A percentile compares a stretch with the other conserved stretches of the same genome.
Evolutionary conservation across 1,139 yeast genomes (phyloP).

Genomic region (Debaryomyces robertsiae): DNA sequence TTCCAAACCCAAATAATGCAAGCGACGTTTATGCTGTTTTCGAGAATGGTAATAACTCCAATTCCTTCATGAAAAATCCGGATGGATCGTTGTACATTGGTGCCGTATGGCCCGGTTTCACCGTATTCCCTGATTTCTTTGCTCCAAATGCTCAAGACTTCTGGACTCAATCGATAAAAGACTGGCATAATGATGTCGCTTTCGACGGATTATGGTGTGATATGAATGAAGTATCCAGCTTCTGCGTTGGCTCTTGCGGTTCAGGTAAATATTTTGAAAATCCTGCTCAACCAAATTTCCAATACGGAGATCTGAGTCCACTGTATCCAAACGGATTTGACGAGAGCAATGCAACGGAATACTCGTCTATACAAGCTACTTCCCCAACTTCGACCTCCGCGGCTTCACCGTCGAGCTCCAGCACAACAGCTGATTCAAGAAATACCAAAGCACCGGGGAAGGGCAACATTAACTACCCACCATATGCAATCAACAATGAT

Average conservation of each 20-base stretch:
- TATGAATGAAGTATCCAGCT: slow-evolving; percentile 37
- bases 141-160: slow-evolving; percentile 25
- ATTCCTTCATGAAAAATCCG: slow-evolving; percentile 32
- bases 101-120: slow-evolving; percentile 30
- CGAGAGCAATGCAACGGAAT: slow-evolving; percentile 24
- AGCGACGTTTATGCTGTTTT: slow-evolving; percentile 28
- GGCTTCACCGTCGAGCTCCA: slow-evolving; percentile 16
- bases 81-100: slow-evolving; percentile 28
- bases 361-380: slow-evolving; percentile 19
- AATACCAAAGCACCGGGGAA: slow-evolving; percentile 26
- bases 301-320: slow-evolving; percentile 19
- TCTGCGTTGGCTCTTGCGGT: slow-evolving; percentile 36
- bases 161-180: slow-evolving; percentile 26
- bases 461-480: slow-evolving; percentile 36
- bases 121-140: slow-evolving; percentile 37
- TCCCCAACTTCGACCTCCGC: slow-evolving; percentile 15
- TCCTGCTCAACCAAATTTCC: slow-evolving; percentile 26
- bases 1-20: slow-evolving; percentile 26
- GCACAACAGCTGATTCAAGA: slow-evolving; percentile 19
- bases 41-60: slow-evolving; percentile 26
- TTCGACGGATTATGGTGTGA: slow-evolving; percentile 40
- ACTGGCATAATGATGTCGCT: slow-evolving; percentile 24
- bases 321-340: slow-evolving; percentile 24
- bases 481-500: slow-evolving; percentile 28
- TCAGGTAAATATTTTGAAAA: slow-evolving; percentile 21